Percentiles rank a stretch among this genome's conserved stretches.
Evolutionary conservation across 2,329 filamentous ascomycete genomes (phyloP).

Genomic region (Claviceps maximensis): DNA sequence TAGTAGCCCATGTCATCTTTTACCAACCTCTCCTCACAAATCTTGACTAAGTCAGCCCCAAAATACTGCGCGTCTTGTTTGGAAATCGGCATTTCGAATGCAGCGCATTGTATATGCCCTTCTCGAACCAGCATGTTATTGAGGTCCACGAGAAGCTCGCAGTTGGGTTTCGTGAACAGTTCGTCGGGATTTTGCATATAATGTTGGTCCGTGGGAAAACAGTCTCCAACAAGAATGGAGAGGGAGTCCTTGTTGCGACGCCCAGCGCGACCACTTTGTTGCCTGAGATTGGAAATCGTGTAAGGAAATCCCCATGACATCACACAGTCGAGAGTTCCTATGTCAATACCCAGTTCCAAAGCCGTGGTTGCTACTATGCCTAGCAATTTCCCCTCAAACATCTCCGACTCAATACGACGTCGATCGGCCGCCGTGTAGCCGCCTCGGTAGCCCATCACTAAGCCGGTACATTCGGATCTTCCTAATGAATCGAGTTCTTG

Average conservation of each 20-base stretch:
- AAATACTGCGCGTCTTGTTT: conserved; percentile 68
- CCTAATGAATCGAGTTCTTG: conserved; percentile 62
- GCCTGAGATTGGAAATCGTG: conserved; percentile 83
- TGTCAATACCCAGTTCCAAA: conserved; percentile 87
- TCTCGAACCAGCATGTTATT: conserved; percentile 82
- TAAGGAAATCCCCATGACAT: conserved; percentile 92
- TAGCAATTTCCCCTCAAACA: conserved; percentile 90
- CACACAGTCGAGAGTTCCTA: conserved; percentile 86
- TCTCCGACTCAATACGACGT: conserved; percentile 77
- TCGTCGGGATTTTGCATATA: conserved; percentile 96
- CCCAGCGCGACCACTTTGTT: conserved; percentile 88
- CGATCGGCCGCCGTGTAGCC: conserved; percentile 90
- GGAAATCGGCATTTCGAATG: conserved; percentile 88
- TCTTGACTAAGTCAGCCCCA: conserved; percentile 53
- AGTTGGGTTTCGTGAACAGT: conserved; percentile 84
- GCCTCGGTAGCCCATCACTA: conserved; percentile 91
- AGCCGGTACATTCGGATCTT: conserved; percentile 56
- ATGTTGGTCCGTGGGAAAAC: conserved; percentile 82
- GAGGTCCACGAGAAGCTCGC: conserved; percentile 81
- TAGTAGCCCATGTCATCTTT: conserved; percentile 71
- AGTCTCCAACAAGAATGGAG: conserved; percentile 78
- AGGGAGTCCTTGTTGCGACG: conserved; percentile 87
- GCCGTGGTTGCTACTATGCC: conserved; percentile 92
- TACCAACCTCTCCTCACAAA: conserved; percentile 62
- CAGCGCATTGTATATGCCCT: conserved; percentile 90